Evolutionary conservation across 23 red algal species (phyloP).

Genomic region (Gracilaria domingensis): DNA sequence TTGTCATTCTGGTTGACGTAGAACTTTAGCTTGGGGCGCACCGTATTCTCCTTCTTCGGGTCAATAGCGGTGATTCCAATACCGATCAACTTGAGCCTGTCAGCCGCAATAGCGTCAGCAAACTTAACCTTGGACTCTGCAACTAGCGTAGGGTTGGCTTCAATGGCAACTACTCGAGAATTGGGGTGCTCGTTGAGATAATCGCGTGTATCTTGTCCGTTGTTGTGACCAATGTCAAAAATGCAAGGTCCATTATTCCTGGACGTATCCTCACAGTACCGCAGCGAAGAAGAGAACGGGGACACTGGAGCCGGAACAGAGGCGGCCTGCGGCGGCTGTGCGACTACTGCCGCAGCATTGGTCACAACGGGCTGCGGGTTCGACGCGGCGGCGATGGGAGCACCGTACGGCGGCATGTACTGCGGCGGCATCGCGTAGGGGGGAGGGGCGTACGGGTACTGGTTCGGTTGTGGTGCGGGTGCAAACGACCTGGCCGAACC

Average conservation of each 20-base stretch:
- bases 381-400: neutral
- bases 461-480: neutral
- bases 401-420: neutral
- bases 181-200: constrained; percentile 47
- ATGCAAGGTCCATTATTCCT: constrained; percentile 47
- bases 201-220: constrained; percentile 54
- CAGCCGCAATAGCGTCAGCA: constrained; percentile 14
- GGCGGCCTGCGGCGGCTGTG: neutral
- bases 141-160: constrained; percentile 68
- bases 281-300: neutral
- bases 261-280: constrained; percentile 19
- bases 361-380: neutral
- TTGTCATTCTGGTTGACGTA: constrained; percentile 44
- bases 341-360: neutral
- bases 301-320: neutral
- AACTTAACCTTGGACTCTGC: constrained; percentile 1
- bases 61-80: constrained; percentile 41
- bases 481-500: neutral
- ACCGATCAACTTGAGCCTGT: constrained; percentile 12
- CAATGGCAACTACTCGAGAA: constrained; percentile 60
- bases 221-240: constrained; percentile 69
- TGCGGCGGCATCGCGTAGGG: constrained; percentile 3
- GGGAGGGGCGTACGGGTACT: neutral
- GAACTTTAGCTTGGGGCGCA: constrained; percentile 34
- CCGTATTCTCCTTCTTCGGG: constrained; percentile 9